Base-by-base conservation (phyloP, 164 flowering plant genomes). In the Umbilicus rupestris region DNA sequence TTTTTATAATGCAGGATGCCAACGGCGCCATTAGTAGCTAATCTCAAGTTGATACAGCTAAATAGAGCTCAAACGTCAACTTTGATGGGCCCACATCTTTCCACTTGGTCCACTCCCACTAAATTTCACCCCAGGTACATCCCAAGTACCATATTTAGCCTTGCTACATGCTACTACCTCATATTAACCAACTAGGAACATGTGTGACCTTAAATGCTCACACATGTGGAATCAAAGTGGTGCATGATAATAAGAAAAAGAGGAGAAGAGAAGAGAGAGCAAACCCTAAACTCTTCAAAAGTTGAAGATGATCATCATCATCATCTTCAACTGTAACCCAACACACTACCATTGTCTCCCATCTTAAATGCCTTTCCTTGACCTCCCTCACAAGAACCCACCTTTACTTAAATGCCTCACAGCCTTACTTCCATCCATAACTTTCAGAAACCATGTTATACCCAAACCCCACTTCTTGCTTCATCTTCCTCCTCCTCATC, bases 361-460 rank as follows among this genome's bases (percentile, higher is more conserved):
- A 52, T 52, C 16, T 52, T 52, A 52, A 52, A 52, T 52, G 16
- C 58, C 28, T 26, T 52, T 24, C 58, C 15, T 52, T 52, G 58
- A 52, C 58, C 30, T 49, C 55, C 55, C 0, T 49, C 47, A 45
- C n/a, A 45, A 15, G 2, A 12, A 45, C 47, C 16, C 47, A 45
- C 47, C 47, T 16, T 45, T 49, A 49, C 55, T 49, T 49, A 49
- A 49, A 49, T 49, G 55, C 26, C 24, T 49, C n/a, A 49, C 55
- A 49, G 19, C 58, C 58, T 52, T 26, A 17, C 50, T 4, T 46
- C 50, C 50, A 52, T 52, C 58, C 29, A 50, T 24, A 22, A 24
- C 58, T 24, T 52, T 52, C 29, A 20, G 30, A 52, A 52, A 52
- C 58, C 58, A 52, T 24, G 58, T 52, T 26, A 8, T 6, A 52